Evolutionary conservation across 495 filamentous ascomycete species (phyloP), one percentile per base, ranked within the genome.

Genomic region (Daldinia loculata): DNA sequence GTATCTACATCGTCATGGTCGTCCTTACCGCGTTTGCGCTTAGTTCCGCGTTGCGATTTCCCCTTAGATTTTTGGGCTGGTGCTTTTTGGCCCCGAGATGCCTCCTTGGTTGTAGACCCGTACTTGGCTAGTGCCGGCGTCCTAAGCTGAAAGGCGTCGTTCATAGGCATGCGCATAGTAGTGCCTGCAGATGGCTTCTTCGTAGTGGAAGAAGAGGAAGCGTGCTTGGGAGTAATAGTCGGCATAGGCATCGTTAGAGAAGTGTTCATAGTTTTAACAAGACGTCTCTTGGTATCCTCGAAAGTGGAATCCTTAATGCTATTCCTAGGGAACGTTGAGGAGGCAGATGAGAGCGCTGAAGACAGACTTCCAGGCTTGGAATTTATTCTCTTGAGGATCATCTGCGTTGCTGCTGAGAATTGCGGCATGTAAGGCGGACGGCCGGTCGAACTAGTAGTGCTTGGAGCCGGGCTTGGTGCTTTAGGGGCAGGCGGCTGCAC

Each of bases 311-410:
- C 73, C 43, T 75, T 76, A 56, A 82, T 79, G 70, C 67, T 76
- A 3, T 56, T 79, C 64, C 69, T 75, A n/a, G 50, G 34, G 1
- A 77, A 17, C 17, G 77, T 63, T 8, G 63, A 75, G 5, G 74
- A 78, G 22, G 74, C 76, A 3, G 73, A 76, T 11, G 81, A 79
- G 4, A 83, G 73, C 0, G 76, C 78, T 0, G 80, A 75, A 19
- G 74, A 79, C 0, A 80, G 63, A 59, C 72, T 79, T 51, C 75
- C 79, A 0, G 78, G 76, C 27, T 84, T 80, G 26, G 78, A 77
- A 36, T 79, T 82, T 48, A 88, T 82, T 17, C 85, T 78, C 58
- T 85, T 84, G 11, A 89, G 80, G 15, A 89, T 89, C 82, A 88
- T 80, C 65, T 87, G 83, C 0, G 87, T 88, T 0, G 86, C 78